Base-by-base conservation (phyloP, 768 basidiomycete species). In the Gyrodon lividus region DNA sequence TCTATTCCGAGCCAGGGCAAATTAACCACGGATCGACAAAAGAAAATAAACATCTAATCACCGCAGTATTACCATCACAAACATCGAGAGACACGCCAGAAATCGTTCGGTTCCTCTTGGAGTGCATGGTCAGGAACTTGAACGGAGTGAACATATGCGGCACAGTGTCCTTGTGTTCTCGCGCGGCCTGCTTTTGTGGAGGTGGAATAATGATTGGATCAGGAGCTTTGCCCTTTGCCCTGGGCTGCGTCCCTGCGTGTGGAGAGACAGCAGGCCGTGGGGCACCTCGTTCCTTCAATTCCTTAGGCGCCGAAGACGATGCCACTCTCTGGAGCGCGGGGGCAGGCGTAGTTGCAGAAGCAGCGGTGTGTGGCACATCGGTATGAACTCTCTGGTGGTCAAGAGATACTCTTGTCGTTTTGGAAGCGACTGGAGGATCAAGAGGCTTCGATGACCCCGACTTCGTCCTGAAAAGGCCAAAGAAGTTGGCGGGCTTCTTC, bases 31-130 rank as follows among this genome's bases (percentile, higher is more conserved):
- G 19, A 2, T 51, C 6, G 20, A 20, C 26, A 30, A 24, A 10
- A 38, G 3, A 16, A 12, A 20, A 46, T 3, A n/a, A 22, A 8
- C 12, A 31, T 31, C 34, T 31, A 62, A 86, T 69, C 67, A 91
- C 89, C 43, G 86, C 84, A 48, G 87, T 89, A 26, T 69, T 70
- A 33, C 89, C 89, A 60, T 90, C 82, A 58, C 83, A 78, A 22
- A 87, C 89, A 64, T 92, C 89, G 28, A 87, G 73, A 37, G 89
- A 92, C 30, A 83, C 83, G 33, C 80, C 77, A 14, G 89, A 91
- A 37, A 91, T 73, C 6, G 85, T 83, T 28, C 84, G 80, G 63
- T 84, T 76, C 59, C 80, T 75, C 61, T 79, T 83, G 34, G 74
- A 74, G 40, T 66, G 54, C 64, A 66, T 65, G 20, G 71, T 72